Conservation (phyloP, 495 filamentous ascomycete species). For the Penicillium dipodomyicola region DNA sequence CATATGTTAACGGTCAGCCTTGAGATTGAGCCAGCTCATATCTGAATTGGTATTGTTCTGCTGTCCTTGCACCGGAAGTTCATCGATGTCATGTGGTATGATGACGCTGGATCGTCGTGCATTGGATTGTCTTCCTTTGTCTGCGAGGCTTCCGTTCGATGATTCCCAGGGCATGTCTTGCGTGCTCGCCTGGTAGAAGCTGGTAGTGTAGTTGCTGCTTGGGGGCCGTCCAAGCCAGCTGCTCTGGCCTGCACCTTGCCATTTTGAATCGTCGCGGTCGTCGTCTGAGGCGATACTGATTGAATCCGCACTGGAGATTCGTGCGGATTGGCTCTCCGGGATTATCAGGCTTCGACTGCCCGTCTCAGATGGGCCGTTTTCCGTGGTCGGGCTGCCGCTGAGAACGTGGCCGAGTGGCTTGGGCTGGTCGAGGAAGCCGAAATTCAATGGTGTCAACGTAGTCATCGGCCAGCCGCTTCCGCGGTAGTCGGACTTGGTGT, state of each 20-base stretch:
- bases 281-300: slow-evolving; percentile 56
- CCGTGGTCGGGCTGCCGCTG: slow-evolving; percentile 67
- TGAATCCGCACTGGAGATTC: slow-evolving; percentile 60
- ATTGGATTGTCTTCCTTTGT: slow-evolving; percentile 25
- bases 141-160: slow-evolving; percentile 14
- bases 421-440: slow-evolving; percentile 41
- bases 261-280: slow-evolving; percentile 48
- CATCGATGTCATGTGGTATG: slow-evolving; percentile 41
- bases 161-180: slow-evolving; percentile 30
- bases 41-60: slow-evolving; percentile 48
- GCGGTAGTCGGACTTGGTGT: slow-evolving; percentile 38
- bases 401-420: slow-evolving; percentile 53
- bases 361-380: slow-evolving; percentile 43
- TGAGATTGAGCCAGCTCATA: slow-evolving; percentile 76
- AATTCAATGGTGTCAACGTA: slow-evolving; percentile 35
- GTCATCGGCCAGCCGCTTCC: slow-evolving; percentile 42
- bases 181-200: slow-evolving; percentile 43
- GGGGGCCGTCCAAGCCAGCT: slow-evolving; percentile 50
- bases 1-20: slow-evolving; percentile 32
- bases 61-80: slow-evolving; percentile 36
- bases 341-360: slow-evolving; percentile 41
- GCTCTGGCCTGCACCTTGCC: slow-evolving; percentile 42
- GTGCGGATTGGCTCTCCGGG: slow-evolving; percentile 58
- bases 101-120: slow-evolving; percentile 38
- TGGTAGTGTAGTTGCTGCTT: slow-evolving; percentile 63